Percentiles rank a stretch among this genome's conserved stretches.
Evolutionary conservation across 2,329 filamentous ascomycete genomes (phyloP).

Genomic region (Trichoderma sp.): DNA sequence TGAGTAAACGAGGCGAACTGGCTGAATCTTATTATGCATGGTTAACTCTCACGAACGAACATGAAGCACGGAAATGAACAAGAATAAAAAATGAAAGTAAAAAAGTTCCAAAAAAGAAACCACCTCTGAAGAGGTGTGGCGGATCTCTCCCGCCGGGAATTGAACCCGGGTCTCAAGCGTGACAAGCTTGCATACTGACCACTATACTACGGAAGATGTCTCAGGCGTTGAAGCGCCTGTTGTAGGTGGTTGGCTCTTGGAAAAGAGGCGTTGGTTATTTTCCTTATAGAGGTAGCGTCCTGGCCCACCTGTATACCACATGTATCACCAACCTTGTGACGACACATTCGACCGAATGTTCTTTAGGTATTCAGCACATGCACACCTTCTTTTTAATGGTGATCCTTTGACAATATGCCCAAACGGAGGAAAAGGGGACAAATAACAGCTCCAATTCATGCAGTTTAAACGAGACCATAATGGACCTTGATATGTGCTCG

Average conservation of each 20-base stretch:
- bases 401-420: neutral
- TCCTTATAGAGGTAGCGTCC: neutral
- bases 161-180: slow-evolving; percentile 20
- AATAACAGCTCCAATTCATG: neutral
- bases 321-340: neutral
- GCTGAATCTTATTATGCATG: neutral
- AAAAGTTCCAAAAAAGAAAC: neutral
- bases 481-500: neutral
- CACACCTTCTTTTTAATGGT: neutral
- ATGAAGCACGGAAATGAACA: neutral
- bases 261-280: neutral
- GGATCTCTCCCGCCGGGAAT: slow-evolving; percentile 20
- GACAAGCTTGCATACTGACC: slow-evolving; percentile 20
- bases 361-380: neutral
- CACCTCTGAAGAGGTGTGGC: slow-evolving; percentile 13
- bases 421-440: neutral
- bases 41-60: neutral
- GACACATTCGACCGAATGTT: neutral
- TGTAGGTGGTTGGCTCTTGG: neutral
- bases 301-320: neutral
- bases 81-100: too few species aligned
- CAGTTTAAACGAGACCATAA: neutral
- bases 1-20: neutral
- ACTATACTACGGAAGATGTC: slow-evolving; percentile 19
- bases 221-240: slow-evolving; percentile 7